Evolutionary conservation across 78 protist species (phyloP).

Genomic region (Dictyostelium firmibasis): DNA sequence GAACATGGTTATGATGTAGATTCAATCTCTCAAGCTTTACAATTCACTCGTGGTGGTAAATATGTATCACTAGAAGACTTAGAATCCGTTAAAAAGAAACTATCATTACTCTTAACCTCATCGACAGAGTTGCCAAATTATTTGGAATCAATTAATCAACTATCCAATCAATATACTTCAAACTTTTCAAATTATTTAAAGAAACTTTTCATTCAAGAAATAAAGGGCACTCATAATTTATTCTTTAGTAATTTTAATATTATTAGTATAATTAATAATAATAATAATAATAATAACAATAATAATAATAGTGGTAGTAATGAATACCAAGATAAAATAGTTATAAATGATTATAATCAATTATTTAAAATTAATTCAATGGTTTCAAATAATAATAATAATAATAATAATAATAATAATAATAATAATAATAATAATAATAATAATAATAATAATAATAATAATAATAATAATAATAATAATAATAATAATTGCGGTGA

Average conservation of each 20-base stretch:
- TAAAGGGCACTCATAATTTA: slow-evolving; percentile 12
- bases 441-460: background rate
- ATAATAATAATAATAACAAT: background rate
- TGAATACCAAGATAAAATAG: background rate
- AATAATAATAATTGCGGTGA: background rate
- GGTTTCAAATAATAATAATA: background rate
- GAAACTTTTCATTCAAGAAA: slow-evolving; percentile 9
- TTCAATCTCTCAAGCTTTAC: background rate
- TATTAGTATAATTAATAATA: background rate
- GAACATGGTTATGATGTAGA: slow-evolving; percentile 19
- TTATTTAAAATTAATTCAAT: background rate
- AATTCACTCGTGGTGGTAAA: background rate
- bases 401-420: background rate
- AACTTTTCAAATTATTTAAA: slow-evolving; percentile 34
- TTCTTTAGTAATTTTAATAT: background rate
- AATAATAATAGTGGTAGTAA: background rate
- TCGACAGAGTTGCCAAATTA: background rate
- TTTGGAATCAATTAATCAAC: slow-evolving; percentile 2
- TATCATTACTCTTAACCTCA: background rate
- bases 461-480: background rate
- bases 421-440: background rate
- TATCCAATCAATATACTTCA: background rate
- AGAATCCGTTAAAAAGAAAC: background rate
- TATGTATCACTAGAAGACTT: slow-evolving; percentile 2
- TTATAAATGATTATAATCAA: slow-evolving; percentile 34